phyloP scores from a whole-genome alignment of 2,329 filamentous ascomycete genomes.

The Aspergillus novoparasiticus region DNA sequence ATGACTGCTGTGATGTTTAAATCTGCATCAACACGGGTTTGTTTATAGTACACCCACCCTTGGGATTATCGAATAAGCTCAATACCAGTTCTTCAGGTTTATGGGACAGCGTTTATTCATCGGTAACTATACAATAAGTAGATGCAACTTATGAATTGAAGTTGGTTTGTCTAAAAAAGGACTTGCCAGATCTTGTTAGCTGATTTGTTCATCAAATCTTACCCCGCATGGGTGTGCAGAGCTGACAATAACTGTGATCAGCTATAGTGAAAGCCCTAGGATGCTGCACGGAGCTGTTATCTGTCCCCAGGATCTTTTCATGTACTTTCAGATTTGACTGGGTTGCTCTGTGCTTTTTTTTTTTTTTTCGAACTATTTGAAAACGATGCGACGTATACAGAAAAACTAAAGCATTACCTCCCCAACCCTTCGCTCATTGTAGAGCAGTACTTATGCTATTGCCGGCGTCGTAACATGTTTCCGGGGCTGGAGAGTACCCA shows the following conservation, averaged over 20 bases:
- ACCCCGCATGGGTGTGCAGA: too few relatives aligned
- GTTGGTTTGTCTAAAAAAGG: not conserved
- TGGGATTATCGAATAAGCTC: not conserved
- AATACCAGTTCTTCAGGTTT: not conserved
- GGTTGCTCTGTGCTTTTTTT: not conserved
- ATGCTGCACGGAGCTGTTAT: not conserved
- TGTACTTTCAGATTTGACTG: not conserved
- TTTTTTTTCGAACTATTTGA: not conserved
- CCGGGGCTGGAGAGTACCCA: conserved; percentile 38
- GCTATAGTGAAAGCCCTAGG: not conserved
- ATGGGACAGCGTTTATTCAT: not conserved
- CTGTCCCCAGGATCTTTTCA: not conserved
- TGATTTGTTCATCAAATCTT: not conserved
- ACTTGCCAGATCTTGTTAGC: not conserved
- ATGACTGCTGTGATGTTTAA: not conserved
- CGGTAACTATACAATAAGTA: not conserved
- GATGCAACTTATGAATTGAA: not conserved
- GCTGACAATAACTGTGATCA: too few relatives aligned
- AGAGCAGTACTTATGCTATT: conserved; percentile 2
- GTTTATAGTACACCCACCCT: not conserved
- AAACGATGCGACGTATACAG: not conserved
- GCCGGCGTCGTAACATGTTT: conserved; percentile 11
- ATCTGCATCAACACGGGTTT: not conserved
- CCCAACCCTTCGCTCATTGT: not conserved
- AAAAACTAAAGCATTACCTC: not conserved